These are phyloP conservation scores for Malassezia yamatoensis DNA, from an alignment of 1,284 basidiomycete genomes.

Conservation along the genomic window DNA sequence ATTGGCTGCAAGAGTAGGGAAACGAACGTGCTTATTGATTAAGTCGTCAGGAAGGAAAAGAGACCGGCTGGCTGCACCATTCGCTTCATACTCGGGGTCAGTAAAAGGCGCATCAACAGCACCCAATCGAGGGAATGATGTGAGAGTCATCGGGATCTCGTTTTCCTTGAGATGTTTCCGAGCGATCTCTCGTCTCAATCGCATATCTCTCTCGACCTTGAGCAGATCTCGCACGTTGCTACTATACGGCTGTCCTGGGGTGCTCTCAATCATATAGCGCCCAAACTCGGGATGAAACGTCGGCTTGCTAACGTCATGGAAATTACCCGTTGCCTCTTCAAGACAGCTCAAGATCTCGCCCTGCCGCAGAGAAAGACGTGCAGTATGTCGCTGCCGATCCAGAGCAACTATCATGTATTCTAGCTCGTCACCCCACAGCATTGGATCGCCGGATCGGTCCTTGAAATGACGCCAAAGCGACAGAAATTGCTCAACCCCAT, in stretches of 20 bases:
- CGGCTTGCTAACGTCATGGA: background rate
- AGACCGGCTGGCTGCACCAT: conserved; percentile 72
- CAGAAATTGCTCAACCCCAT: conserved; percentile 92
- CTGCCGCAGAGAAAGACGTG: conserved; percentile 79
- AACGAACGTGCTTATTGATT: conserved; percentile 91
- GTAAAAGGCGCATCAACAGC: conserved; percentile 69
- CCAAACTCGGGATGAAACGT: conserved; percentile 99
- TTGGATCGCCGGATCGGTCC: conserved; percentile 76
- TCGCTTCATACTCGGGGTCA: conserved; percentile 71
- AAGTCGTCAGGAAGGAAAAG: conserved; percentile 90
- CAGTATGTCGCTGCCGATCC: conserved; percentile 67
- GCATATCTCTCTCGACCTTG: conserved; percentile 88
- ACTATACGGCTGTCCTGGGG: conserved; percentile 86
- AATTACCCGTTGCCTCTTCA: conserved; percentile 49
- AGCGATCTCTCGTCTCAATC: conserved; percentile 68
- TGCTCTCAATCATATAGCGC: conserved; percentile 96
- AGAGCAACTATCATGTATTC: conserved; percentile 93
- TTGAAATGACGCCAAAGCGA: conserved; percentile 84
- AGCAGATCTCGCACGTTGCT: conserved; percentile 73
- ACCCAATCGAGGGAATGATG: conserved; percentile 87
- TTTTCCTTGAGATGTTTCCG: conserved; percentile 70
- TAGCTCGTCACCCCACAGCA: conserved; percentile 99
- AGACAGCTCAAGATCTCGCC: conserved; percentile 83
- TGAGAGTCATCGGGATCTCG: conserved; percentile 84
- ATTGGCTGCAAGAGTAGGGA: conserved; percentile 94